Base-by-base conservation (phyloP, 1,284 basidiomycete species). In the Pseudozyma hubeiensis region DNA sequence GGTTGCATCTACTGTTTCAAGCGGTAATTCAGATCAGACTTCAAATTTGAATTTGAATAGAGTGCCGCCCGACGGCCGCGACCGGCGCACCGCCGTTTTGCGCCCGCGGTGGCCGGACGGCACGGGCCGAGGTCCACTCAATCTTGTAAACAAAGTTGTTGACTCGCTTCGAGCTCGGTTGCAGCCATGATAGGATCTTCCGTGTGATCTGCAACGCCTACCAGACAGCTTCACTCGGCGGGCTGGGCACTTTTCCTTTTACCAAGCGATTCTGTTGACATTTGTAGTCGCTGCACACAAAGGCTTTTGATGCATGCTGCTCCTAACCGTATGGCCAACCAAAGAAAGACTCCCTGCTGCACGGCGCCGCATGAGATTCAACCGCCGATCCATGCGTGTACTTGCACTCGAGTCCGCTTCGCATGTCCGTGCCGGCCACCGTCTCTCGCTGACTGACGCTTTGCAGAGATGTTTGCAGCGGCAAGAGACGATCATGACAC, bases 51-150 rank as follows among this genome's bases (percentile, higher is more conserved):
- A 17, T 53, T 19, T 4, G 19, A 34, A 33, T 29, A 39, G 35
- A 45, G 34, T 35, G 35, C 54, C 51, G 45, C 58, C 45, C 48
- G 48, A 48, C 56, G 37, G 55, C 48, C 58, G 46, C 45, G 44
- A 44, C 43, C 43, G 43, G 19, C 19, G 43, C 17, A 24, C 29
- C 53, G 53, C 60, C 60, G 53, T 11, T 51, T 40, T 37, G 39
- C 30, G 7, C n/a, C 43, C 43, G n/a, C 43, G 24, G 24, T 24
- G 24, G 24, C 24, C 24, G 24, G 24, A 24, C 24, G 24, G 24
- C 24, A 24, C 24, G 4, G 24, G 24, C 24, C 24, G 24, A 24
- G 24, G 24, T 24, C 4, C 24, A 24, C 24, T 24, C 24, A 24
- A 1, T 24, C 4, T 24, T 24, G 24, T 24, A 24, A 24, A 24